Evolutionary conservation across 2,329 filamentous ascomycete genomes (phyloP), one percentile per base, ranked within the genome.

Genomic region (Thelonectria discophora): DNA sequence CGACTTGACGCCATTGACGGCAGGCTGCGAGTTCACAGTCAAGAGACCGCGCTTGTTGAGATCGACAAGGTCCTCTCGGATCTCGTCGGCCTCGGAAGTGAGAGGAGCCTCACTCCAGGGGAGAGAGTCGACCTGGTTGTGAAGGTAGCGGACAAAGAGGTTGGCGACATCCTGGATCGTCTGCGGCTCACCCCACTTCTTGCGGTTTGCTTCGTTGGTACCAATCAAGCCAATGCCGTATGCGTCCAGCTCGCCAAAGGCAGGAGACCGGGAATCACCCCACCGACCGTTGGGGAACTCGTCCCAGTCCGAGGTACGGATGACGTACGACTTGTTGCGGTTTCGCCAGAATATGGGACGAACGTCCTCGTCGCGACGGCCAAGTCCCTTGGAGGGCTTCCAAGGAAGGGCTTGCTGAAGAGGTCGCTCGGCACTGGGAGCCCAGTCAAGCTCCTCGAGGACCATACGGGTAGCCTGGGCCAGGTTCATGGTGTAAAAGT

Each of bases 401-500:
- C 96, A 99, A 7, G 95, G 95, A 15, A 99, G 84, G n/a, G 93
- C 87, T 73, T 95, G 94, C 76, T 94, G 92, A 54, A 93, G 82
- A 3, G 94, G 93, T 30, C 90, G 89, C 65, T 91, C 88, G 8
- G 87, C 82, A 18, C 90, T 91, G 1, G 95, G 94, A 51, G 92
- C 85, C 78, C 97, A 87, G 55, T 89, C 84, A 21, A 99, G 84
- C 76, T 97, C 94, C 71, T 98, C 94, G 13, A 99, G 85, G 21
- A 99, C 88, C 90, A 97, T 94, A 70, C 91, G 90, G 1, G 94
- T 97, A 52, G 95, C 92, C 77, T 97, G 93, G 11, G 93, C 94
- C 18, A 99, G 84, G 79, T 99, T 99, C 95, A 99, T 99, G 63
- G 95, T 99, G 82, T 99, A 99, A 79, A 99, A 99, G 78, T 99